These are phyloP conservation scores for Pluteus cervinus DNA, from an alignment of 768 basidiomycete genomes.

Conservation along the genomic window DNA sequence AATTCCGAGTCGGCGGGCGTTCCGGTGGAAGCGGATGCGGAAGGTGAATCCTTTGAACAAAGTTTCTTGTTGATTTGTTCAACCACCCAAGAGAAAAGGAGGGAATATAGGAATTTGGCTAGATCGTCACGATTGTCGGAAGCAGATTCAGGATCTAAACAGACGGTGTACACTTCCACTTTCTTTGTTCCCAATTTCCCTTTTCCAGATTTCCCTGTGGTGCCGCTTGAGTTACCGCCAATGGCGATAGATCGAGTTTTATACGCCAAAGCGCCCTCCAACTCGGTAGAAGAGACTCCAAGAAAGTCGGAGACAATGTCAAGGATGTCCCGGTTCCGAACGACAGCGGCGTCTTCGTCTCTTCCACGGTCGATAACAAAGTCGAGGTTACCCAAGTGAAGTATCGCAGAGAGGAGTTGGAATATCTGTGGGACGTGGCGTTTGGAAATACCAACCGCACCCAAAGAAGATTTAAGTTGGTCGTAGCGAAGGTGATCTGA, in stretches of 20 bases:
- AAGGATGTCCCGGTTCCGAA: slow-evolving; percentile 80
- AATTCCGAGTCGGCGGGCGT: too few relatives aligned
- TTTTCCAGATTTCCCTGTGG: too few relatives aligned
- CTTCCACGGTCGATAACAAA: slow-evolving; percentile 78
- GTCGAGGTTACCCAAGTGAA: slow-evolving; percentile 94
- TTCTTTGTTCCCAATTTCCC: too few relatives aligned
- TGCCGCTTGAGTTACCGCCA: too few relatives aligned
- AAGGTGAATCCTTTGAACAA: slow-evolving; percentile 92
- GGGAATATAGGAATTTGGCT: slow-evolving; percentile 86
- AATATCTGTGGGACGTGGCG: slow-evolving; percentile 93
- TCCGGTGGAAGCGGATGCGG: too few relatives aligned
- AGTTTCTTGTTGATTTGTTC: slow-evolving; percentile 95
- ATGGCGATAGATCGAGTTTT: slow-evolving; percentile 86
- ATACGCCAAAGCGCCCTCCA: slow-evolving; percentile 83
- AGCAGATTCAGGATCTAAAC: slow-evolving; percentile 91
- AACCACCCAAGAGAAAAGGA: slow-evolving; percentile 94
- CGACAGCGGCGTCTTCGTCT: slow-evolving; percentile 91
- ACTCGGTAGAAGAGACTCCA: slow-evolving; percentile 64
- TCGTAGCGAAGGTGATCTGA: slow-evolving; percentile 89
- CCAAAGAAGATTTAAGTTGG: slow-evolving; percentile 91
- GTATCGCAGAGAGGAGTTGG: slow-evolving; percentile 90
- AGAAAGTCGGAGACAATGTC: slow-evolving; percentile 89
- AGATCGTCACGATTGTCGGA: slow-evolving; percentile 92
- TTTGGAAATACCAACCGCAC: slow-evolving; percentile 90
- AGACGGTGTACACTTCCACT: slow-evolving; percentile 95